Conservation (phyloP, 257 asterid genomes). For the Nicotiana sylvestris region DNA sequence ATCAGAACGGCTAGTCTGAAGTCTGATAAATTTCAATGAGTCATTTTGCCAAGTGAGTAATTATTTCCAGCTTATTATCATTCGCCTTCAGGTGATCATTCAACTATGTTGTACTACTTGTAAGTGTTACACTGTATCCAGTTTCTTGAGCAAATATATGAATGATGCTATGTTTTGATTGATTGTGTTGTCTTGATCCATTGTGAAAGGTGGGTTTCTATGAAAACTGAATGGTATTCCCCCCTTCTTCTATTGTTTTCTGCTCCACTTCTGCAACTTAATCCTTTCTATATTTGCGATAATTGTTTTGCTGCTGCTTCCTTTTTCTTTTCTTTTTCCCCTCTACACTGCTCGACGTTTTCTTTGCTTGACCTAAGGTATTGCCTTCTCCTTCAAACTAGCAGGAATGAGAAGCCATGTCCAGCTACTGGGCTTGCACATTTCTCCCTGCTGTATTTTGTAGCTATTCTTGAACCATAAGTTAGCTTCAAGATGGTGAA, state of each 20-base stretch:
- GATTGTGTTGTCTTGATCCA: too few species aligned
- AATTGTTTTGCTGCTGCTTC: neutral
- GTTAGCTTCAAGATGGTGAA: neutral
- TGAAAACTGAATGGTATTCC: too few species aligned
- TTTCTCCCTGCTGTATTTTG: neutral
- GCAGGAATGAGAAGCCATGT: neutral
- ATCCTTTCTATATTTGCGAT: too few species aligned
- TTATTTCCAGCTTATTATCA: neutral
- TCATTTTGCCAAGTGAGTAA: neutral
- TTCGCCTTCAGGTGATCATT: neutral
- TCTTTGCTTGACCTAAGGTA: neutral
- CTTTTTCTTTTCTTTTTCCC: neutral
- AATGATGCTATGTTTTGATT: too few species aligned
- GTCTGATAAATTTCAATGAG: neutral
- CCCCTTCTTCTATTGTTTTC: too few species aligned
- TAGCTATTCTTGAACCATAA: neutral
- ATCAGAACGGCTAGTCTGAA: neutral
- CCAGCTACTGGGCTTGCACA: neutral
- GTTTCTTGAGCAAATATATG: too few species aligned
- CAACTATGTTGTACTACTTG: neutral
- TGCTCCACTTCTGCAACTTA: too few species aligned
- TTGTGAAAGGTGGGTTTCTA: too few species aligned
- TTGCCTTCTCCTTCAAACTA: neutral
- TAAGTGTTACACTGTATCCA: too few species aligned
- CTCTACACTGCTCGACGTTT: neutral